Evolutionary conservation across 768 basidiomycete genomes (phyloP).

Genomic region (Brasilioporus rufonigricans): DNA sequence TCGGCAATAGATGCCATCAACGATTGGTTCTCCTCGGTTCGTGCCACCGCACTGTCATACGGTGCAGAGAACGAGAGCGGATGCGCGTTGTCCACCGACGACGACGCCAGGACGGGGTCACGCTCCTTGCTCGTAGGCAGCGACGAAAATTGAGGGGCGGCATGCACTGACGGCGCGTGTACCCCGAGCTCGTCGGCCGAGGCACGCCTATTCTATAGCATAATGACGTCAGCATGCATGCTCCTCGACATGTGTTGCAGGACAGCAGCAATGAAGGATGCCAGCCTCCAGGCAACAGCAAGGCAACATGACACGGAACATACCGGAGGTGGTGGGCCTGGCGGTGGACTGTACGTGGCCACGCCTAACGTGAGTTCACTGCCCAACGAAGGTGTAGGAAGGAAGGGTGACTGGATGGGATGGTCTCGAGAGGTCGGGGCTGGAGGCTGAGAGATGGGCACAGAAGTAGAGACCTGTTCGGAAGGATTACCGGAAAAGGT

Average conservation of each 20-base stretch:
- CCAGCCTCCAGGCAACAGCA: conserved; percentile 22
- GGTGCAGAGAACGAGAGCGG: conserved; percentile 10
- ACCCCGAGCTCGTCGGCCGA: conserved; percentile 30
- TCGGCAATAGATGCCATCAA: conserved; percentile 39
- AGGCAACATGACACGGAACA: conserved; percentile 13
- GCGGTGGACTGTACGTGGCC: conserved; percentile 6
- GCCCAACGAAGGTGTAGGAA: conserved; percentile 34
- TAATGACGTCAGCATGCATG: conserved; percentile 10
- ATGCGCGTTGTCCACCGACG: conserved; percentile 4
- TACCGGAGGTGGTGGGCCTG: conserved; percentile 15
- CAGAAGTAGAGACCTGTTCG: conserved; percentile 3
- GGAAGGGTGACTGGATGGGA: conserved; percentile 15
- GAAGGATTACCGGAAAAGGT: conserved; percentile 42
- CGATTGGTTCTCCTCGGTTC: conserved; percentile 28
- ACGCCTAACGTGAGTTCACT: conserved; percentile 28
- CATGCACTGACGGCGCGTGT: conserved; percentile 3
- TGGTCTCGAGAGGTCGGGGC: conserved; percentile 1
- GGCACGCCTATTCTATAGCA: conserved; percentile 16
- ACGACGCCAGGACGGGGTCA: conserved; percentile 22
- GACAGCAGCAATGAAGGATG: conserved; percentile 3
- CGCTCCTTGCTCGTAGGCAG: conserved; percentile 50
- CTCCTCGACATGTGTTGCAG: conserved; percentile 11
- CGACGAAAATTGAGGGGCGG: conserved; percentile 53
- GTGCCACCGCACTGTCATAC: conserved; percentile 2
- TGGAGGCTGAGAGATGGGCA: neutral